Evolutionary conservation across 331 rosid species (phyloP).

Genomic region (Dryas integrifolia): DNA sequence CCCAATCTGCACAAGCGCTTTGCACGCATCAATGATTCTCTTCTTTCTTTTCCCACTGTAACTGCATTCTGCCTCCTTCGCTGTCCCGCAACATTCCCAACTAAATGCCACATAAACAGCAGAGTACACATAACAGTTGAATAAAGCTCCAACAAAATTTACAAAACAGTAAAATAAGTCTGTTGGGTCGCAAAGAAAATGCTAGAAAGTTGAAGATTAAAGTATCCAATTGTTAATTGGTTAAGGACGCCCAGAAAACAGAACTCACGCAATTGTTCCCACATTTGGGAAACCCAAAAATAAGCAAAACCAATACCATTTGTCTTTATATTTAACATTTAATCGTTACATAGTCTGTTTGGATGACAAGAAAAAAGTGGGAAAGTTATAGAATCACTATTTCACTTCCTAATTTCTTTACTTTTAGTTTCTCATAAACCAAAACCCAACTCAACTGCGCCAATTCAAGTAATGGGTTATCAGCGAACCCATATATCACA

Average conservation of each 20-base stretch:
- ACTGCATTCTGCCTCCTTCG: slow-evolving; percentile 72
- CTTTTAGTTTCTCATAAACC: neutral
- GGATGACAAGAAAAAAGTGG: neutral
- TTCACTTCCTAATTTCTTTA: neutral
- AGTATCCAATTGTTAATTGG: neutral
- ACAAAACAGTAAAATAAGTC: neutral
- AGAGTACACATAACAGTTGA: slow-evolving; percentile 4
- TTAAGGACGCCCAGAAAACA: neutral
- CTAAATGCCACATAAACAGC: slow-evolving; percentile 37
- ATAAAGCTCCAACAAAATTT: neutral
- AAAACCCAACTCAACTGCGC: neutral
- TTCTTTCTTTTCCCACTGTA: slow-evolving; percentile 71
- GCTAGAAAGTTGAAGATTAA: no score
- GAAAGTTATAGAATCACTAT: neutral
- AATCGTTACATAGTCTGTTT: neutral
- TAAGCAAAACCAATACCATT: neutral
- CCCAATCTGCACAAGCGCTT: slow-evolving; percentile 79
- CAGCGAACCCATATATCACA: neutral
- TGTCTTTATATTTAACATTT: neutral
- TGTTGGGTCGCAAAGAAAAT: no score
- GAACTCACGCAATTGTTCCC: neutral
- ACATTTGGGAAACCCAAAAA: neutral
- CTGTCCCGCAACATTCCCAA: slow-evolving; percentile 61
- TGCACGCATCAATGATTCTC: slow-evolving; percentile 76
- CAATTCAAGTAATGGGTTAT: neutral